Percentiles rank a stretch among this genome's conserved stretches.
Conservation (phyloP, 2,329 filamentous ascomycete genomes). For the Penicillium rolfsii region DNA sequence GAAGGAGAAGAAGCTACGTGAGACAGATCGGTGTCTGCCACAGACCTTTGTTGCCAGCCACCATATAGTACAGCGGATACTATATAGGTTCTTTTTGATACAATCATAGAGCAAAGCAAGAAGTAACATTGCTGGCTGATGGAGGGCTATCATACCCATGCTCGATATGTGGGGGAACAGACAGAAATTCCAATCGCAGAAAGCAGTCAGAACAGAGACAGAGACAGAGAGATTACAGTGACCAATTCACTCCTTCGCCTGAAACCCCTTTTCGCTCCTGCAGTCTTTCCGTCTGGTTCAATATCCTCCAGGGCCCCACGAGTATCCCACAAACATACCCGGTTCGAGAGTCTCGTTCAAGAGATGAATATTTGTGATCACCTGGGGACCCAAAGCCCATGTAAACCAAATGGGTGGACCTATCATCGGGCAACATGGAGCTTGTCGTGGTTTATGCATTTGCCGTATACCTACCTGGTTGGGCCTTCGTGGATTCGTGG, state of each 20-base stretch:
- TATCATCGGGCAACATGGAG: conserved; percentile 7
- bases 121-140: conserved; percentile 49
- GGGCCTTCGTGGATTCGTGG: not conserved
- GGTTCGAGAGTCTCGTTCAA: not conserved
- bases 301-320: conserved; percentile 21
- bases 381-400: conserved; percentile 19
- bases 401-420: conserved; percentile 26
- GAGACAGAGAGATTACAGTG: conserved; percentile 33
- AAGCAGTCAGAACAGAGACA: conserved; percentile 28
- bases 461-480: conserved; percentile 3
- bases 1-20: conserved; percentile 21
- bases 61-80: conserved; percentile 53
- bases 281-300: conserved; percentile 31
- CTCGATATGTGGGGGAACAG: conserved; percentile 70
- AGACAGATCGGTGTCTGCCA: conserved; percentile 33
- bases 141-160: conserved; percentile 49
- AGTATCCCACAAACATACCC: conserved; percentile 6
- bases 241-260: conserved; percentile 45
- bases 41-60: conserved; percentile 45
- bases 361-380: conserved; percentile 1
- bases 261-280: conserved; percentile 32
- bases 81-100: conserved; percentile 70
- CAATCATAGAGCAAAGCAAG: conserved; percentile 68
- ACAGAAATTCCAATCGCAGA: conserved; percentile 50
- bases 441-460: not conserved